Base-by-base conservation (phyloP, 1,284 basidiomycete species). In the Apiotrichum montevideense region DNA sequence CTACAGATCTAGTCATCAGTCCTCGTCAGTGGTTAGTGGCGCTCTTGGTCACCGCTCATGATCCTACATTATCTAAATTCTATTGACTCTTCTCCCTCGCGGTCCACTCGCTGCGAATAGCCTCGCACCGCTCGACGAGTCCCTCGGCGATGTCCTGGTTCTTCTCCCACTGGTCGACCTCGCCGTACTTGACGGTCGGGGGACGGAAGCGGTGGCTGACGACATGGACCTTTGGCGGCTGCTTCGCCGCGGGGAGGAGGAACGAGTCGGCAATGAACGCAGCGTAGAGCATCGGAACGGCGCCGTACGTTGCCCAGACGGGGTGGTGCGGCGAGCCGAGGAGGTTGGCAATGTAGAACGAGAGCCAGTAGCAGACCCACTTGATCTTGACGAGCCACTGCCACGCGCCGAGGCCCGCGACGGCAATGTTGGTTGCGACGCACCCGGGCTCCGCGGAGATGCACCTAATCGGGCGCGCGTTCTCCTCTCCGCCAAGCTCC, bases 361-460 rank as follows among this genome's bases (percentile, higher is more conserved):
- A 51, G 10, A 83, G 50, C 8, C 83, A 70, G 79, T 88, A 87
- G 37, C 83, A 61, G 1, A 79, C 61, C 56, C 83, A 78, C 46
- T 82, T 68, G 44, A 86, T 54, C 11, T 79, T 74, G 9, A 79
- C 81, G 46, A 83, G 76, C 49, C 86, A 72, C 0, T 77, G 78
- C 29, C 69, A 64, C 4, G 57, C 54, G 3, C 66, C 66, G 8
- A 72, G 55, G 4, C 63, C 66, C 3, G 56, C 52, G 6, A 59
- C 72, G 46, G 81, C 73, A 59, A 91, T 84, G 56, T 84, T 85
- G 2, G 88, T 90, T 44, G 80, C 78, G 29, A 83, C 85, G 35
- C 89, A 80, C 1, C 88, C 90, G 0, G 91, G 91, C 58, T 90
- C 84, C 8, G 82, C 81, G 46, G 84, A 73, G 55, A 90, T 77